Percentiles rank a stretch among this genome's conserved stretches.
These are phyloP conservation scores for Suhomyces bokatorum DNA, from an alignment of 1,139 yeast species.

Conservation along the genomic window DNA sequence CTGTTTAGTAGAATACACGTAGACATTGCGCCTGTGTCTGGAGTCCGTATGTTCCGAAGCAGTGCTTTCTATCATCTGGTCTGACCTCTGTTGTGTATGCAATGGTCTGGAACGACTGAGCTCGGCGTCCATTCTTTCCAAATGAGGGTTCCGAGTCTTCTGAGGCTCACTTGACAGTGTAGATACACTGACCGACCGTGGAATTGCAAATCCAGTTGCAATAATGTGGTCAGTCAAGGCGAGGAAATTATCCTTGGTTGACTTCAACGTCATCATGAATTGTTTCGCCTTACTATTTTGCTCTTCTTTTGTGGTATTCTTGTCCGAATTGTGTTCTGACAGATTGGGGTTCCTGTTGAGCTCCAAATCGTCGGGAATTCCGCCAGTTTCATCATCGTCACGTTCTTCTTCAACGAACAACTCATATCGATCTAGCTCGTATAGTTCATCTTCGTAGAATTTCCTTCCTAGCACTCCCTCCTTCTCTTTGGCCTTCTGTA, in stretches of 20 bases:
- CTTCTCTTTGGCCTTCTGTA: conserved; percentile 67
- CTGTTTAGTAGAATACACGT: conserved; percentile 56
- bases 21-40: conserved; percentile 44
- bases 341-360: neutral
- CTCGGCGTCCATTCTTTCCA: conserved; percentile 12
- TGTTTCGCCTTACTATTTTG: conserved; percentile 4
- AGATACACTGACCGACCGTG: conserved; percentile 50
- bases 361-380: conserved; percentile 2
- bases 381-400: conserved; percentile 13
- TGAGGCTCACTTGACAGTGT: conserved; percentile 20
- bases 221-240: conserved; percentile 55
- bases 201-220: conserved; percentile 62
- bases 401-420: conserved; percentile 32
- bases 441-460: conserved; percentile 67
- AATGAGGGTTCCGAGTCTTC: conserved; percentile 16
- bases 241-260: conserved; percentile 39
- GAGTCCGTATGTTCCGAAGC: neutral
- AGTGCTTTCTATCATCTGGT: neutral
- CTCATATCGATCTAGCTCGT: conserved; percentile 46
- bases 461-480: conserved; percentile 81
- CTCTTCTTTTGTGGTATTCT: neutral
- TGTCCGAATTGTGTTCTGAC: neutral
- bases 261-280: conserved; percentile 19
- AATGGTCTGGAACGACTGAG: neutral
- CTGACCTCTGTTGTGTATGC: neutral